phyloP scores from a whole-genome alignment of 2,329 filamentous ascomycete genomes.

The Bipolaris victoriae region DNA sequence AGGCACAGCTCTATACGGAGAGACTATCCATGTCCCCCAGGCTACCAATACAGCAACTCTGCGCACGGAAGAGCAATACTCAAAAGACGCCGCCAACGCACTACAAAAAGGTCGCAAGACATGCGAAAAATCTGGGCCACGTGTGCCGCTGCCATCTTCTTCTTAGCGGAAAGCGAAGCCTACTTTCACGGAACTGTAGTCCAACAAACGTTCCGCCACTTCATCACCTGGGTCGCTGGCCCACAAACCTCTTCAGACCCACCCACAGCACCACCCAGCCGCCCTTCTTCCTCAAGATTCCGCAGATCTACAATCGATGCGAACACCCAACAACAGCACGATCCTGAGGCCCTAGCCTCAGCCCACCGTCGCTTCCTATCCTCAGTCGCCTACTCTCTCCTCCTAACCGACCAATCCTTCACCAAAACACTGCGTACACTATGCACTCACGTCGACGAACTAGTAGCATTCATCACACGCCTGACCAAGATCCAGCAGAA shows the following conservation, averaged over 20 bases:
- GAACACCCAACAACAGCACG: constrained; percentile 58
- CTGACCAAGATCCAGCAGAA: constrained; percentile 78
- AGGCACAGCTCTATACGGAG: constrained; percentile 79
- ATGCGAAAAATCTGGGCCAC: constrained; percentile 91
- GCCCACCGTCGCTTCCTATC: constrained; percentile 80
- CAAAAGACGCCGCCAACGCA: constrained; percentile 66
- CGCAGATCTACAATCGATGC: constrained; percentile 9
- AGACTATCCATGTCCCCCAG: constrained; percentile 74
- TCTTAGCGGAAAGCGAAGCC: constrained; percentile 83
- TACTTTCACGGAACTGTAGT: constrained; percentile 93
- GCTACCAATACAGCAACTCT: constrained; percentile 67
- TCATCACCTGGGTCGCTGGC: constrained; percentile 72
- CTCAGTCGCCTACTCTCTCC: constrained; percentile 59
- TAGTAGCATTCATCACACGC: constrained; percentile 76
- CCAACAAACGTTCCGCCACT: constrained; percentile 77
- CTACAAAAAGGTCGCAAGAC: constrained; percentile 65
- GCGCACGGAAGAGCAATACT: constrained; percentile 66
- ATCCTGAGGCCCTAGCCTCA: constrained; percentile 82
- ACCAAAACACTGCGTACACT: constrained; percentile 70
- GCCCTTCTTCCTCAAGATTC: constrained; percentile 8
- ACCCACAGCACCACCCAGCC: constrained; percentile 12
- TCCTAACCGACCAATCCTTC: constrained; percentile 69
- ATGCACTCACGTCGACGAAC: constrained; percentile 77
- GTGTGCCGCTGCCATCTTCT: constrained; percentile 83
- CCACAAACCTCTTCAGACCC: constrained; percentile 13